Conservation (phyloP, 2,329 filamentous ascomycete species). For the Paraphaeosphaeria minitans region DNA sequence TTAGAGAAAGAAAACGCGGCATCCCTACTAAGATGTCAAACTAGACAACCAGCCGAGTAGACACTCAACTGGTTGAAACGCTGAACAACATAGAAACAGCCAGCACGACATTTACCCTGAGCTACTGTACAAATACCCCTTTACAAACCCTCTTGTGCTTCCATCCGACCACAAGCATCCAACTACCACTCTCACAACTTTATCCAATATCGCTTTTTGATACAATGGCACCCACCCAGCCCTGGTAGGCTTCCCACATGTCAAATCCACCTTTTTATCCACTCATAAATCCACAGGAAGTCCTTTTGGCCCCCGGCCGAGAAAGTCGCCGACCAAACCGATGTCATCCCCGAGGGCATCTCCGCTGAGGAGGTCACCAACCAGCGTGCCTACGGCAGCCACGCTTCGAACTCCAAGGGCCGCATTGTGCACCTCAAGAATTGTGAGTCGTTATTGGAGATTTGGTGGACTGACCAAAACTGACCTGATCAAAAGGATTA, state of each 20-base stretch:
- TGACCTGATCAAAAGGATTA: not conserved
- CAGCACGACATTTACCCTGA: not conserved
- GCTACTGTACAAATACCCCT: not conserved
- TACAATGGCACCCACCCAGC: conserved; percentile 56
- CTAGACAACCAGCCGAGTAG: not conserved
- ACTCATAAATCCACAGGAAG: conserved; percentile 19
- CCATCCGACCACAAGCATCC: conserved; percentile 1
- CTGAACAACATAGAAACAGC: not conserved
- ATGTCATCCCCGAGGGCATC: conserved; percentile 13
- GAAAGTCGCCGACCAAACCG: conserved; percentile 13
- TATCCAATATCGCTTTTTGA: not conserved
- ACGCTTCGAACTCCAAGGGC: conserved; percentile 20
- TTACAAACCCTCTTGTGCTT: too few relatives aligned
- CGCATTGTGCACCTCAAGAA: conserved; percentile 13
- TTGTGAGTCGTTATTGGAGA: not conserved
- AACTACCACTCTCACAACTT: not conserved
- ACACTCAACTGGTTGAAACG: too few relatives aligned
- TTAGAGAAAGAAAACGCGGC: conserved; percentile 2
- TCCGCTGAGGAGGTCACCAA: conserved; percentile 15
- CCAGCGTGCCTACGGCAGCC: conserved; percentile 17
- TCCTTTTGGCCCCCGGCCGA: conserved; percentile 15
- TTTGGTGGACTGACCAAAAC: not conserved
- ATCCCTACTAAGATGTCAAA: not conserved
- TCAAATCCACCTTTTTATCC: conserved; percentile 38
- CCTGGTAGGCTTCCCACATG: conserved; percentile 40